phyloP scores from a whole-genome alignment of 1,284 basidiomycete genomes.

The Rhodotorula mucilaginosa region DNA sequence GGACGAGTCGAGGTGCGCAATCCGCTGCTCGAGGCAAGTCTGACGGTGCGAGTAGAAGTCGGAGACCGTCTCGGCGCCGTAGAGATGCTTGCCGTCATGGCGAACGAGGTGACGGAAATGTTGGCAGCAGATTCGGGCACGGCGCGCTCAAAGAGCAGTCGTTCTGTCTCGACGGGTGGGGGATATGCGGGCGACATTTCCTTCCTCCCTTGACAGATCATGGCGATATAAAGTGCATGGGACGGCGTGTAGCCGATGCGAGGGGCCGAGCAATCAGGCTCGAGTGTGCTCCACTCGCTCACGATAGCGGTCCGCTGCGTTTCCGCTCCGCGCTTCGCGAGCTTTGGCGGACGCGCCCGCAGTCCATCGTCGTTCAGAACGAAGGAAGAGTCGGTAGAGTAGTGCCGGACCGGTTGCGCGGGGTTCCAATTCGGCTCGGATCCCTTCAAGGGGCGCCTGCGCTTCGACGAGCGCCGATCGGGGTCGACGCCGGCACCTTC shows the following conservation, averaged over 20 bases:
- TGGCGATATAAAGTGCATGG: neutral
- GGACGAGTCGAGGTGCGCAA: neutral
- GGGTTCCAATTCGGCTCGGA: neutral
- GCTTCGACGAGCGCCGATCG: neutral
- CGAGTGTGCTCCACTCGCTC: neutral
- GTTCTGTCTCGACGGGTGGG: too few relatives aligned
- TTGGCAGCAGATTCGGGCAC: neutral
- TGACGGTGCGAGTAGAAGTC: neutral
- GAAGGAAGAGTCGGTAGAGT: conserved; percentile 3
- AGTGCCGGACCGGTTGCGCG: neutral
- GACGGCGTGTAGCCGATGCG: neutral
- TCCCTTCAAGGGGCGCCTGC: neutral
- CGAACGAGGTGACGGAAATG: too few relatives aligned
- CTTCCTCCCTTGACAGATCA: neutral
- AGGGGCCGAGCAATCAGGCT: neutral
- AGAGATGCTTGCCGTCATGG: neutral
- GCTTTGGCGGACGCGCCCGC: neutral
- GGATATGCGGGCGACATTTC: neutral
- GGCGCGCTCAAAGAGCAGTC: neutral
- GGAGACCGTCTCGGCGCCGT: neutral
- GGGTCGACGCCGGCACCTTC: neutral
- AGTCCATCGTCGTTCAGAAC: neutral
- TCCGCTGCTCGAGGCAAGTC: neutral
- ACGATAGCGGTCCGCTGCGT: too few relatives aligned
- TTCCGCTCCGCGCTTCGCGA: neutral